phyloP scores from a whole-genome alignment of 1,139 yeast species.

The Lodderomyces pseudojiufengensis region DNA sequence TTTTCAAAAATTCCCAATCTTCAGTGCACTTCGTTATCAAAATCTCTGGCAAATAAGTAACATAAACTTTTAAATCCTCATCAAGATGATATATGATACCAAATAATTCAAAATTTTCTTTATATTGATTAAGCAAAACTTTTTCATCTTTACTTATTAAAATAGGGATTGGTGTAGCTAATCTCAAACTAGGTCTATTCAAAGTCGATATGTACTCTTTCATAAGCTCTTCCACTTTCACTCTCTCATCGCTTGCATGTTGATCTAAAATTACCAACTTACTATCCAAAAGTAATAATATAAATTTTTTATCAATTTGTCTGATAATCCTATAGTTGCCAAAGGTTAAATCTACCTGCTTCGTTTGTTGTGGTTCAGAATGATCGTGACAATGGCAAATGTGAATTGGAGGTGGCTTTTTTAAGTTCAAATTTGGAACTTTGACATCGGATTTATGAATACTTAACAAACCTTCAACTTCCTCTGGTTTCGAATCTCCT shows the following conservation, averaged over 20 bases:
- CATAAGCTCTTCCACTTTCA: constrained; percentile 49
- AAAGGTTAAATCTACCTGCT: constrained; percentile 9
- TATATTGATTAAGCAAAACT: constrained; percentile 25
- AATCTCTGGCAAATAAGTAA: constrained; percentile 42
- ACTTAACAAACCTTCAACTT: constrained; percentile 9
- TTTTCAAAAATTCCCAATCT: constrained; percentile 25
- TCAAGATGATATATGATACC: constrained; percentile 31
- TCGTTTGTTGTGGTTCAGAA: constrained; percentile 1
- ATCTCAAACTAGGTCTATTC: constrained; percentile 2
- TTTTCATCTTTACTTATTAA: constrained; percentile 23
- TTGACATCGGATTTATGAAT: neutral
- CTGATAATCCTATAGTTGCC: constrained; percentile 20
- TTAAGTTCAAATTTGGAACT: neutral
- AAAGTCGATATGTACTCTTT: constrained; percentile 23
- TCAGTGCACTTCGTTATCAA: constrained; percentile 26
- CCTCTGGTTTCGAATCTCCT: constrained; percentile 7
- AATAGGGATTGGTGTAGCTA: constrained; percentile 17
- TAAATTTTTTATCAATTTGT: constrained; percentile 62
- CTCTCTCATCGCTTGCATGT: constrained; percentile 76
- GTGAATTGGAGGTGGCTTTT: neutral
- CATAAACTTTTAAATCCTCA: constrained; percentile 7
- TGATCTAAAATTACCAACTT: constrained; percentile 55
- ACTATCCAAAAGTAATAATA: constrained; percentile 37
- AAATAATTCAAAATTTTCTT: constrained; percentile 24
- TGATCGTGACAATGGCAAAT: constrained; percentile 4